Evolutionary conservation across 768 basidiomycete species (phyloP), one percentile per base, ranked within the genome.

Genomic region (Agaricus bisporus): DNA sequence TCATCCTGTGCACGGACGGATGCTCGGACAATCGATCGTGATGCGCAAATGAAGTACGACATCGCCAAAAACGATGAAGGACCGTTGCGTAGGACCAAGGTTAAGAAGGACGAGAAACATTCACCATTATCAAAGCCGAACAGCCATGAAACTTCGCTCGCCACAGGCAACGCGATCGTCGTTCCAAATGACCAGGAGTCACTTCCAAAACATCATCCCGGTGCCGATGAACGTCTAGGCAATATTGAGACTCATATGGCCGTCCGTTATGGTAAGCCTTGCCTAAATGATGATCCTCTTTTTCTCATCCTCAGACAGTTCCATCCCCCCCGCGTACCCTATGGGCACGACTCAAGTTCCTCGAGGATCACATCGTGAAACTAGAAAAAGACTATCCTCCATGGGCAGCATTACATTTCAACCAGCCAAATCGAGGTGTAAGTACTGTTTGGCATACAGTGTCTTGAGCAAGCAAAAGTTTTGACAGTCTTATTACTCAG

Each of bases 351-450:
- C 68, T 92, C 15, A 80, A 81, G 57, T 82, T 80, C 57, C 66
- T 92, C 1, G 89, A 92, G 64, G 85, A 89, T 36, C 88, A 91
- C 60, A 77, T 92, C 55, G 74, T 86, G 36, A 77, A 76, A 47
- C 72, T 92, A 1, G 89, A 92, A 64, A 87, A 81, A 60, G 88
- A 90, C 49, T 91, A 88, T 61, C 89, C 89, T 2, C 87, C 89
- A 5, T 91, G 89, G 89, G 87, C 89, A 0, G 88, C 89, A 7
- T 69, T 91, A n/a, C 89, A 91, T 63, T 91, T 91, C 64, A 90
- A 87, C 52, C 89, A 92, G 63, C 90, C 90, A 2, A 77, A 82
- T 60, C 81, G 90, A 54, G 86, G 83, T 25, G 90, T 91, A 69
- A 45, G 86, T 76, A 4, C 51, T 28, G 5, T 28, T 28, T 28